Evolutionary conservation across 1,284 basidiomycete species (phyloP), one percentile per base, ranked within the genome.

Genomic region (Fomitiporia mediterranea): DNA sequence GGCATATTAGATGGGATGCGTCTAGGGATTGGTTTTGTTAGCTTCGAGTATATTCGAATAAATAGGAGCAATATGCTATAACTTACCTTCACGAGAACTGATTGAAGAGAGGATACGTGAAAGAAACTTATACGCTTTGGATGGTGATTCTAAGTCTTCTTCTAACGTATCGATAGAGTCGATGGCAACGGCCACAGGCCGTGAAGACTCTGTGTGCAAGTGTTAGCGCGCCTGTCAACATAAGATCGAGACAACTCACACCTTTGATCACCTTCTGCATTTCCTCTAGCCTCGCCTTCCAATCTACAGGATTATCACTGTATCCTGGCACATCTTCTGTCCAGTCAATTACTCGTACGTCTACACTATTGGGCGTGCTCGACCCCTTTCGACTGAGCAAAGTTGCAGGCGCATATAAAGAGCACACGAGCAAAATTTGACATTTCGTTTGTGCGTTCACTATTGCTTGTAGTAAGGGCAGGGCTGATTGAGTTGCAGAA

Each of bases 131-230:
- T 80, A 81, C 1, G 80, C 73, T 59, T 75, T 71, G 5, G 84
- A 70, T 19, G 74, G 56, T n/a, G 83, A 83, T 11, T 73, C 75
- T 32, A 80, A 65, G 65, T 90, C 84, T 4, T 77, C 72, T 6
- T 74, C 65, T 13, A 90, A 68, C 5, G 80, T 82, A 61, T 89
- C 85, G 21, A 81, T 68, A 13, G 86, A 87, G 66, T 90, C 88
- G 46, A 90, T 73, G 53, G 85, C 67, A 23, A 87, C 75, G 58
- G 75, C 77, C 21, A 84, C 59, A 17, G 81, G 72, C 28, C 74
- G 72, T 38, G 71, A 32, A 27, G 35, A 50, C 44, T 48, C 52
- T 60, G 50, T 17, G 21, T 19, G 1, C 52, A 28, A 32, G 58
- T 32, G 57, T 27, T 47, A 50, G 25, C 53, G 46, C 39, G n/a